Conservation (phyloP, 495 filamentous ascomycete genomes). For the Podospora fimiseda region DNA sequence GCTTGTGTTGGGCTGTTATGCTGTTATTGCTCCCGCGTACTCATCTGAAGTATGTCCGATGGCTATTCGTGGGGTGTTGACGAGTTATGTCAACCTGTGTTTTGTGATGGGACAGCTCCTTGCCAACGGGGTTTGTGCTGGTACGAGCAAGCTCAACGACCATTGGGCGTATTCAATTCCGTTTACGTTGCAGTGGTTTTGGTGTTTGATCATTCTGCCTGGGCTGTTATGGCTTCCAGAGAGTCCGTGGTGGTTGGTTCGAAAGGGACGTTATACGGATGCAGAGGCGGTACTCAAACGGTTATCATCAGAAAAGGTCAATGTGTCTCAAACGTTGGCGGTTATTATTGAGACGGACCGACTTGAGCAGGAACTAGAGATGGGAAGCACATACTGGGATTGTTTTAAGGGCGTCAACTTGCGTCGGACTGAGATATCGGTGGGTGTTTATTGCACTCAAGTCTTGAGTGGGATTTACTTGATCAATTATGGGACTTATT, state of each 20-base stretch:
- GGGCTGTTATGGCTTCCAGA: constrained; percentile 54
- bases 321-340: constrained; percentile 37
- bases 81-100: constrained; percentile 58
- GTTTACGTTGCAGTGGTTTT: constrained; percentile 62
- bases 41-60: constrained; percentile 57
- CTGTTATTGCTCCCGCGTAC: constrained; percentile 53
- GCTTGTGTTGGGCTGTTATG: constrained; percentile 48
- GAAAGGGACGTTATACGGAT: constrained; percentile 46
- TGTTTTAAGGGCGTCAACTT: constrained; percentile 50
- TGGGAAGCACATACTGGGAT: constrained; percentile 50
- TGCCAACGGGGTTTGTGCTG: constrained; percentile 47
- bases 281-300: constrained; percentile 41
- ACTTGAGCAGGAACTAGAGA: constrained; percentile 52
- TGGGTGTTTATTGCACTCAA: constrained; percentile 46
- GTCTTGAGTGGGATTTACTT: constrained; percentile 46
- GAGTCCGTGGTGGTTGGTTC: constrained; percentile 58
- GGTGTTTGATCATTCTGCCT: constrained; percentile 53
- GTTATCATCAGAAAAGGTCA: constrained; percentile 24
- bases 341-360: constrained; percentile 59
- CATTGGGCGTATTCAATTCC: constrained; percentile 53
- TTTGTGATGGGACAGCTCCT: constrained; percentile 62
- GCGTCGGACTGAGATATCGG: constrained; percentile 51
- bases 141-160: constrained; percentile 32
- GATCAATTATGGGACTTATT: constrained; percentile 56
- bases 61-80: constrained; percentile 50